Base-by-base conservation (phyloP, 2,329 filamentous ascomycete genomes). In the Magnaporthales sp. region DNA sequence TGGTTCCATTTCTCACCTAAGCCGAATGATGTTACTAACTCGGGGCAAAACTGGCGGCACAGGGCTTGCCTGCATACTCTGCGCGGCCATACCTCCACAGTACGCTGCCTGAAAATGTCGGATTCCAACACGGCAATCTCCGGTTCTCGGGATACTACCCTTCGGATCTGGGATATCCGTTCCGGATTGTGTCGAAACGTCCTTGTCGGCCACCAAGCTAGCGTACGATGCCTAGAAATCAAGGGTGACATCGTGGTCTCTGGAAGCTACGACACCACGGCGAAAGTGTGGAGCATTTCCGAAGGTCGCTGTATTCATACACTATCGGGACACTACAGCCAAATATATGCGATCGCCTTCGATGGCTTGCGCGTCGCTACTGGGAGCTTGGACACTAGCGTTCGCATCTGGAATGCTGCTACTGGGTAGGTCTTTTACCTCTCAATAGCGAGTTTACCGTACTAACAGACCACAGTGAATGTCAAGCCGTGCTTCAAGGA, bases 271-370 rank as follows among this genome's bases (percentile, higher is more conserved):
- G 95, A 99, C 76, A 97, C 95, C 7, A 97, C 92, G 26, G 95
- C 95, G 26, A 90, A 93, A 72, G 94, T 99, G 67, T 99, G 95
- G 95, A 97, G 92, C 77, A 98, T 99, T 65, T 96, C 92, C 1
- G 92, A 97, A 78, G 95, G 95, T 31, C 89, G 92, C 69, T 99
- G 95, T 76, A 81, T 98, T 66, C 89, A 94, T 71, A 97, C 93
- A 0, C 83, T 99, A 54, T 89, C 90, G 61, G 95, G 95, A 0
- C 95, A 99, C 78, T 99, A 97, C 79, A 98, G 94, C 75, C 95
- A 99, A 75, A 99, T 99, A 67, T 99, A 99, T 76, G 95, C 95
- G 24, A 96, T 99, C 75, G 95, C 95, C 1, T 99, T 98, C 77
- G 95, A 99, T 75, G 95, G 95, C 54, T 89, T 89, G 71, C 87